These are phyloP conservation scores for Acer yangbiense DNA, from an alignment of 345 rosid genomes.

Conservation along the genomic window DNA sequence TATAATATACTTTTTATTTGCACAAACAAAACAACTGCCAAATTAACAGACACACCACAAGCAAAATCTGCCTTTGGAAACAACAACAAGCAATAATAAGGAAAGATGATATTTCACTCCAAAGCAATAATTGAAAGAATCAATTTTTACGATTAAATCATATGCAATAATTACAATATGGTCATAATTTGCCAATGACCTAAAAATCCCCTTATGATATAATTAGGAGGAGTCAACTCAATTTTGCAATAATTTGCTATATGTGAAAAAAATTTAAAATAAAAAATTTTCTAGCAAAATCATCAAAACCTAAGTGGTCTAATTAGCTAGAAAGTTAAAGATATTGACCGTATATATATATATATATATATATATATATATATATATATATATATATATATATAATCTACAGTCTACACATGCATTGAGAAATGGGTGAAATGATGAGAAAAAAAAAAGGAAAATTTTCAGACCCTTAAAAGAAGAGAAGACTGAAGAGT, in stretches of 20 bases:
- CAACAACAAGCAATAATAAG: neutral
- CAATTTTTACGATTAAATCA: neutral
- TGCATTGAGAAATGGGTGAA: constrained; percentile 8
- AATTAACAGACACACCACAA: neutral
- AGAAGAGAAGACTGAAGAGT: constrained; percentile 15
- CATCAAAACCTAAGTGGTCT: neutral
- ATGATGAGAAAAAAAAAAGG: constrained; percentile 11
- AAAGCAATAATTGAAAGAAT: neutral
- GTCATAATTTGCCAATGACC: neutral
- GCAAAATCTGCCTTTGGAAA: neutral
- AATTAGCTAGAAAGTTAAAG: neutral
- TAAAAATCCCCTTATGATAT: neutral
- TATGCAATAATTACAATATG: neutral
- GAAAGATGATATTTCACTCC: neutral
- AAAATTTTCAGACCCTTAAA: neutral
- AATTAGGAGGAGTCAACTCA: neutral
- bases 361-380: neutral
- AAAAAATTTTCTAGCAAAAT: neutral
- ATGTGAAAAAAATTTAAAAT: neutral
- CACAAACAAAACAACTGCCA: too few species aligned
- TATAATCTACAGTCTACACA: neutral
- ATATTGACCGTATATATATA: neutral
- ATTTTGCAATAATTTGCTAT: neutral
- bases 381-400: neutral
- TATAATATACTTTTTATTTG: too few species aligned